These are phyloP conservation scores for Bolboschoenus planiculmis DNA, from an alignment of 176 grass and related monocot species.

Conservation along the genomic window DNA sequence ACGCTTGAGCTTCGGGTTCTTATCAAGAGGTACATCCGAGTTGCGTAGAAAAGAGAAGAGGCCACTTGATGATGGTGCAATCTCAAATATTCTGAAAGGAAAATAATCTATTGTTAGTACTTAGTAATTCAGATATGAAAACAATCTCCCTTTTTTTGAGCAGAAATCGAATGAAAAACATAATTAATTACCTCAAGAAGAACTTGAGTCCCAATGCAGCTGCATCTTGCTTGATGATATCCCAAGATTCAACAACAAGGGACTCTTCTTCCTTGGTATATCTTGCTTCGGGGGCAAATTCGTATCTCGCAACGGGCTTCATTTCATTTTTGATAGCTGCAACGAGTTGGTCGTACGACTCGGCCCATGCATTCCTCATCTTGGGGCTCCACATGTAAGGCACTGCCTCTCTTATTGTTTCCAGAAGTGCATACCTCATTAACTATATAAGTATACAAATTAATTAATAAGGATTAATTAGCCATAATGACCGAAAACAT, in stretches of 20 bases:
- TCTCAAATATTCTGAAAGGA: constrained; percentile 31
- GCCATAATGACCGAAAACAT: not conserved
- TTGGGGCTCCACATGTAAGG: constrained; percentile 37
- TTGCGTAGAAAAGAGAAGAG: constrained; percentile 40
- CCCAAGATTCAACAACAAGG: constrained; percentile 40
- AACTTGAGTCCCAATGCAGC: constrained; percentile 37
- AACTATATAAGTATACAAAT: not conserved
- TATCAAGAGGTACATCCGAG: constrained; percentile 46
- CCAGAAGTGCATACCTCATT: constrained; percentile 34
- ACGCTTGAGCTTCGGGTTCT: constrained; percentile 72
- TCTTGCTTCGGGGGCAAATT: not conserved
- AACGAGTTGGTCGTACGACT: constrained; percentile 31
- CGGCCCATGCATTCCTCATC: constrained; percentile 39
- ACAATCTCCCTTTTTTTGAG: too few relatives aligned
- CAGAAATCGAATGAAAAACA: constrained; percentile 5
- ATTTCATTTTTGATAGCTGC: constrained; percentile 30
- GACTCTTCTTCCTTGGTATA: constrained; percentile 44
- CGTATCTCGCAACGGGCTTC: not conserved
- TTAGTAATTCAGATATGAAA: not conserved
- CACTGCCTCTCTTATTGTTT: constrained; percentile 41
- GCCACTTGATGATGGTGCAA: constrained; percentile 31
- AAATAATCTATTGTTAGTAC: not conserved
- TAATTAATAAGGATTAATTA: not conserved
- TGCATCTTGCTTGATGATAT: constrained; percentile 36
- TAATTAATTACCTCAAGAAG: constrained; percentile 38